These are phyloP conservation scores for Tricholoma saponaceum DNA, from an alignment of 768 basidiomycete species.

Conservation along the genomic window DNA sequence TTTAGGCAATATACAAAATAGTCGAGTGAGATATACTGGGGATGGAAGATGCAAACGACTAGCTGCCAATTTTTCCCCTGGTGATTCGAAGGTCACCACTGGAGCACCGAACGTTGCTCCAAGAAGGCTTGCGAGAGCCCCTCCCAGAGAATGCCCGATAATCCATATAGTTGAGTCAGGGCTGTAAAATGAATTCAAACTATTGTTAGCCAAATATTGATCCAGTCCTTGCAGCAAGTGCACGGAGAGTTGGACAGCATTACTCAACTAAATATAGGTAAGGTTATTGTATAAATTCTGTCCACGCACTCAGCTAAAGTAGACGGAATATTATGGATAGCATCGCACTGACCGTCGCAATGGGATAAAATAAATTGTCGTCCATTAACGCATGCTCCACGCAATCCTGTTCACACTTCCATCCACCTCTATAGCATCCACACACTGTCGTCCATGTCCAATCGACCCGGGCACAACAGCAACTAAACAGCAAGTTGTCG, in stretches of 20 bases:
- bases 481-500: slow-evolving; percentile 90
- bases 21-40: slow-evolving; percentile 42
- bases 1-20: neutral
- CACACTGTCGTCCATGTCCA: slow-evolving; percentile 96
- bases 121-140: slow-evolving; percentile 75
- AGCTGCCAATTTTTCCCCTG: slow-evolving; percentile 82
- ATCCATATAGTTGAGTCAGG: slow-evolving; percentile 90
- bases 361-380: slow-evolving; percentile 85
- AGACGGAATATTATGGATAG: neutral
- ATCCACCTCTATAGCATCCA: slow-evolving; percentile 76
- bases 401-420: slow-evolving; percentile 80
- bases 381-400: slow-evolving; percentile 69
- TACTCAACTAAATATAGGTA: slow-evolving; percentile 72
- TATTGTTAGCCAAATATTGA: neutral
- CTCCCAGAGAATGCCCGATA: slow-evolving; percentile 68
- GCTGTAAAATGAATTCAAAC: slow-evolving; percentile 17
- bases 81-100: slow-evolving; percentile 84
- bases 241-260: neutral
- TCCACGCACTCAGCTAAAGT: neutral
- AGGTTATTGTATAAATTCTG: slow-evolving; percentile 95
- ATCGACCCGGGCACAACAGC: slow-evolving; percentile 90
- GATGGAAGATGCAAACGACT: slow-evolving; percentile 79
- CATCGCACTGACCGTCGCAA: slow-evolving; percentile 67
- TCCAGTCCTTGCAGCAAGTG: neutral
- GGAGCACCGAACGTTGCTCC: slow-evolving; percentile 89